Evolutionary conservation across 495 filamentous ascomycete species (phyloP).

Genomic region (Aspergillus ellipticus): DNA sequence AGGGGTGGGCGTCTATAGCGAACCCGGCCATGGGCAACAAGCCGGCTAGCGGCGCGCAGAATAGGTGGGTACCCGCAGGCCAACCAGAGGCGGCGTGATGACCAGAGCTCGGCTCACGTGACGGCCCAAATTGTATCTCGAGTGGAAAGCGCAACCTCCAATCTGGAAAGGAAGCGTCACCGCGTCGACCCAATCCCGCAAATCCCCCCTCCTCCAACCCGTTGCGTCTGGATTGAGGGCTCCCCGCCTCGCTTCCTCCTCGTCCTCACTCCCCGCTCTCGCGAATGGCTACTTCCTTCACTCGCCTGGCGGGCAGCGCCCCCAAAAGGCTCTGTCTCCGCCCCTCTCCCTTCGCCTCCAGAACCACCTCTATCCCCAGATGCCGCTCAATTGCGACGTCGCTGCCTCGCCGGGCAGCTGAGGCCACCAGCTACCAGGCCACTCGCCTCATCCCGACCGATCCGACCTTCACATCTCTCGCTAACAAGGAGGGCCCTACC

Average conservation of each 20-base stretch:
- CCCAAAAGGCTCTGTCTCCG: slow-evolving; percentile 62
- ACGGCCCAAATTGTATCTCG: slow-evolving; percentile 38
- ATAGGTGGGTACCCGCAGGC: slow-evolving; percentile 21
- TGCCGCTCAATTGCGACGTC: slow-evolving; percentile 67
- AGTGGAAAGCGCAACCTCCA: slow-evolving; percentile 31
- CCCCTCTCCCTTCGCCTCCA: slow-evolving; percentile 38
- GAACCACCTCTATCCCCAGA: slow-evolving; percentile 36
- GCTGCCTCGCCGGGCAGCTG: slow-evolving; percentile 58
- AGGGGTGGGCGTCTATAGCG: not conserved
- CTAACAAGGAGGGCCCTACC: slow-evolving; percentile 43
- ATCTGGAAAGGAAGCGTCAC: slow-evolving; percentile 23
- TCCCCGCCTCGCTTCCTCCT: slow-evolving; percentile 24
- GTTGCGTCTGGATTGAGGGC: slow-evolving; percentile 45
- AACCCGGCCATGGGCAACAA: not conserved
- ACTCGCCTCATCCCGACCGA: slow-evolving; percentile 59
- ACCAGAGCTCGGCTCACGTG: slow-evolving; percentile 40
- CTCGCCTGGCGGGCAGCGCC: slow-evolving; percentile 59
- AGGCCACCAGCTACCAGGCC: slow-evolving; percentile 52
- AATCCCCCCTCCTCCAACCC: slow-evolving; percentile 26
- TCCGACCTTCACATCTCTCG: slow-evolving; percentile 49
- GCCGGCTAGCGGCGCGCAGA: slow-evolving; percentile 8
- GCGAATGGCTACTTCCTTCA: slow-evolving; percentile 64
- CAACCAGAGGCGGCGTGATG: slow-evolving; percentile 43
- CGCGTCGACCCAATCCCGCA: slow-evolving; percentile 31
- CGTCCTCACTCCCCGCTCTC: slow-evolving; percentile 22